These are phyloP conservation scores for Arthrobotrys musiformis DNA, from an alignment of 2,329 filamentous ascomycete species.

Conservation along the genomic window DNA sequence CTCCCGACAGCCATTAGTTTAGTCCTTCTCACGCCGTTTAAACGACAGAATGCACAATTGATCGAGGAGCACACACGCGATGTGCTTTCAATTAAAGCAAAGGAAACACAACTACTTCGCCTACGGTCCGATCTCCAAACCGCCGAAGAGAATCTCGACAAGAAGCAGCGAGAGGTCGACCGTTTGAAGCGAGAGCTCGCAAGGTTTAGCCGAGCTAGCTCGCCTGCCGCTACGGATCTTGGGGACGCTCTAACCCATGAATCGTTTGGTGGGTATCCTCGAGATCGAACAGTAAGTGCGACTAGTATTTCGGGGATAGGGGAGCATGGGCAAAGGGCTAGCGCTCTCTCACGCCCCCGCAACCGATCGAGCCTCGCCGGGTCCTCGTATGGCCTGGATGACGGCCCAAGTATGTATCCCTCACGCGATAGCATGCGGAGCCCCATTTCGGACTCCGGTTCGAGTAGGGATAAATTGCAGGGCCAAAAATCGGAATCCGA, in stretches of 20 bases:
- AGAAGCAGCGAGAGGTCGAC: conserved; percentile 87
- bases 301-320: conserved; percentile 17
- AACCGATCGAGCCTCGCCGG: conserved; percentile 42
- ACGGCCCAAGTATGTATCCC: conserved; percentile 24
- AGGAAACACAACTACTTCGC: conserved; percentile 94
- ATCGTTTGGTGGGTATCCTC: conserved; percentile 31
- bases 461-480: conserved; percentile 20
- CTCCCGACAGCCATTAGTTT: background rate
- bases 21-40: conserved; percentile 7
- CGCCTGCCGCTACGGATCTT: conserved; percentile 69
- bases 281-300: conserved; percentile 41
- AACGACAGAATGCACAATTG: conserved; percentile 90
- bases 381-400: conserved; percentile 34
- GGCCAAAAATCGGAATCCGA: conserved; percentile 24
- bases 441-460: conserved; percentile 47
- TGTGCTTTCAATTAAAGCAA: conserved; percentile 95
- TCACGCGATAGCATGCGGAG: conserved; percentile 46
- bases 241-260: conserved; percentile 44
- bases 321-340: conserved; percentile 32
- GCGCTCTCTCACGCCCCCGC: conserved; percentile 35
- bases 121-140: conserved; percentile 89
- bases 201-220: conserved; percentile 68
- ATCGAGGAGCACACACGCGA: conserved; percentile 98
- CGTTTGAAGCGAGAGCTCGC: conserved; percentile 86
- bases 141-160: conserved; percentile 85